Evolutionary conservation across 1,284 basidiomycete genomes (phyloP).

Genomic region (Microbotryum violaceum): DNA sequence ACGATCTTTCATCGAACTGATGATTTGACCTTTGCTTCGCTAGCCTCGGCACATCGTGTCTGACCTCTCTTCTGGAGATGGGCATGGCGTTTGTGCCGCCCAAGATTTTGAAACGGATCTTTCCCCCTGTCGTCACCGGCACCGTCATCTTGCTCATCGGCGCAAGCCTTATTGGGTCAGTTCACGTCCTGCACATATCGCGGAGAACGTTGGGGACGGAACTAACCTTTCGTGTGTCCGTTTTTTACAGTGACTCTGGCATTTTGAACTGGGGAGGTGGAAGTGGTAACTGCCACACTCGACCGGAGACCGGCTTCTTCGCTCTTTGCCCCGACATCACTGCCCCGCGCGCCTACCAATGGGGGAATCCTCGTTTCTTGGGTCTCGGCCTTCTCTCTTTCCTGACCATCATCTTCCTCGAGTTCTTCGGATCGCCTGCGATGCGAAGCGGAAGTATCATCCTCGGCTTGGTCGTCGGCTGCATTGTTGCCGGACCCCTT

Average conservation of each 20-base stretch:
- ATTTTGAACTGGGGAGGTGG: constrained; percentile 70
- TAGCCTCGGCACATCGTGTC: constrained; percentile 57
- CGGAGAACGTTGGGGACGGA: neutral
- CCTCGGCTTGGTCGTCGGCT: constrained; percentile 51
- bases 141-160: constrained; percentile 61
- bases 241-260: constrained; percentile 58
- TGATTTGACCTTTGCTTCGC: too few species aligned
- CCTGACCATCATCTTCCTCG: constrained; percentile 59
- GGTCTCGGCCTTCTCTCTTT: constrained; percentile 79
- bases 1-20: neutral
- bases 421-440: constrained; percentile 73
- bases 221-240: constrained; percentile 66
- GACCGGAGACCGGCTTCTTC: constrained; percentile 59
- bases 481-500: constrained; percentile 64
- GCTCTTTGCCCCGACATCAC: constrained; percentile 59
- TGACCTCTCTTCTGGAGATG: constrained; percentile 75
- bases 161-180: constrained; percentile 36
- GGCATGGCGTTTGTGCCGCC: constrained; percentile 59
- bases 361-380: constrained; percentile 73
- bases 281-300: constrained; percentile 48
- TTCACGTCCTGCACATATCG: too few species aligned
- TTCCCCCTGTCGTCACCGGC: constrained; percentile 75
- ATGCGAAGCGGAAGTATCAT: constrained; percentile 54
- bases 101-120: constrained; percentile 56
- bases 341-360: constrained; percentile 50